Conservation (phyloP, 2,329 filamentous ascomycete species). For the Ascochyta rabiei region DNA sequence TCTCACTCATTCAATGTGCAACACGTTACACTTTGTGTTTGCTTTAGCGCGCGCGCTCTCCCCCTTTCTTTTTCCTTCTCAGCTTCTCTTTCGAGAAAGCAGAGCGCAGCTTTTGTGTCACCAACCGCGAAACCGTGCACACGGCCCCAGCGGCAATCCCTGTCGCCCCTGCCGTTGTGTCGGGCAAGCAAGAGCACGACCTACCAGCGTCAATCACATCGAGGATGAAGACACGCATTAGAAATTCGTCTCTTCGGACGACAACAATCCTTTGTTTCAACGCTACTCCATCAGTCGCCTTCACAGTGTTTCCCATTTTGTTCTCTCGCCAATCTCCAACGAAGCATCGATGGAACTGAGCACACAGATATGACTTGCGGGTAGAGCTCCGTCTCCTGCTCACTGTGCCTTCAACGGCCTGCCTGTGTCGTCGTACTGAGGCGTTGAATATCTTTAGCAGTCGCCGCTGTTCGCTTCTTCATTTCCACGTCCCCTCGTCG, state of each 20-base stretch:
- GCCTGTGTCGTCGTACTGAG: neutral
- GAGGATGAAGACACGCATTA: neutral
- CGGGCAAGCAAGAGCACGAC: neutral
- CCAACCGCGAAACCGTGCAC: neutral
- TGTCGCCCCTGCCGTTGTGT: neutral
- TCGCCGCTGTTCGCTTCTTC: neutral
- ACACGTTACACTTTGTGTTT: neutral
- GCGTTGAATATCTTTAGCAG: neutral
- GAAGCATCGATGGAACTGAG: neutral
- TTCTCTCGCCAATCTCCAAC: too few relatives aligned
- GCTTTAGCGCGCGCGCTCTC: neutral
- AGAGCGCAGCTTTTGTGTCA: neutral
- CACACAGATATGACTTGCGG: neutral
- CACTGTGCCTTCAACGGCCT: slow-evolving; percentile 28
- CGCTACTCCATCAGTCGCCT: neutral
- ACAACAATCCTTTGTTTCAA: neutral
- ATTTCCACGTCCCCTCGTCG: neutral
- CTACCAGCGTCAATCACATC: neutral
- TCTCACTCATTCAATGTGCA: neutral
- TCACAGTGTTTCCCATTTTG: neutral
- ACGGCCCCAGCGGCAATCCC: neutral
- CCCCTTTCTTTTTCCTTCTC: neutral
- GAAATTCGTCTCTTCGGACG: neutral
- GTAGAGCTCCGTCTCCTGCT: slow-evolving; percentile 25
- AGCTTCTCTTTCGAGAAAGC: neutral